A percentile compares a stretch with the other conserved stretches of the same genome.
phyloP scores from a whole-genome alignment of 345 rosid genomes.

The Eucalyptus sp. region DNA sequence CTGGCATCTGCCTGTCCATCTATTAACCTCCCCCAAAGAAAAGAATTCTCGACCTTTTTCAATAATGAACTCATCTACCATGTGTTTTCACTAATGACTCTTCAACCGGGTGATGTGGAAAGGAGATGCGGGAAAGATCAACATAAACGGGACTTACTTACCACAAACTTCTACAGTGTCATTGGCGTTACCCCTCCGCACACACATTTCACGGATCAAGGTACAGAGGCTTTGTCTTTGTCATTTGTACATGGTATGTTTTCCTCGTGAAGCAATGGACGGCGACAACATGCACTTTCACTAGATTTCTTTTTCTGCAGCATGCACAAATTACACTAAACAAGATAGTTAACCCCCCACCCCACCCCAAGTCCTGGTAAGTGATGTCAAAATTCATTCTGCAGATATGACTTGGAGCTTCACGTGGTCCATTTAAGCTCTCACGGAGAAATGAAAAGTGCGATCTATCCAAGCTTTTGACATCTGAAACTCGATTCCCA shows the following conservation, averaged over 20 bases:
- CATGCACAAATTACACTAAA: neutral
- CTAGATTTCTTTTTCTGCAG: neutral
- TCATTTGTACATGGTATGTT: neutral
- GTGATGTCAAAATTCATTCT: neutral
- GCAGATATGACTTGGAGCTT: conserved; percentile 41
- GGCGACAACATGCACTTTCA: neutral
- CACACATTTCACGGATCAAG: conserved; percentile 46
- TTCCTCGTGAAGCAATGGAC: neutral
- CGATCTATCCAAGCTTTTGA: too few species aligned
- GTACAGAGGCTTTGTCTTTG: conserved; percentile 1
- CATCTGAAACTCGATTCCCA: neutral
- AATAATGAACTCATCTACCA: neutral
- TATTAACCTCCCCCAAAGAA: neutral
- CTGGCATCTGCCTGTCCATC: neutral
- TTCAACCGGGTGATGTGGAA: conserved; percentile 39
- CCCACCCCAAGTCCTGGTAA: too few species aligned
- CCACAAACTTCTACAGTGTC: conserved; percentile 34
- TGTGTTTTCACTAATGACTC: neutral
- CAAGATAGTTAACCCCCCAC: neutral
- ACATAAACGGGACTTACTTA: conserved; percentile 19
- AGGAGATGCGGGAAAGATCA: conserved; percentile 53
- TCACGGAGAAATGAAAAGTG: neutral
- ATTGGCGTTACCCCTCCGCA: conserved; percentile 71
- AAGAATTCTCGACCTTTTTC: neutral
- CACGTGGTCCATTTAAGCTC: conserved; percentile 44